phyloP scores from a whole-genome alignment of 1,284 basidiomycete species.

The Phellopilus nigrolimitatus region DNA sequence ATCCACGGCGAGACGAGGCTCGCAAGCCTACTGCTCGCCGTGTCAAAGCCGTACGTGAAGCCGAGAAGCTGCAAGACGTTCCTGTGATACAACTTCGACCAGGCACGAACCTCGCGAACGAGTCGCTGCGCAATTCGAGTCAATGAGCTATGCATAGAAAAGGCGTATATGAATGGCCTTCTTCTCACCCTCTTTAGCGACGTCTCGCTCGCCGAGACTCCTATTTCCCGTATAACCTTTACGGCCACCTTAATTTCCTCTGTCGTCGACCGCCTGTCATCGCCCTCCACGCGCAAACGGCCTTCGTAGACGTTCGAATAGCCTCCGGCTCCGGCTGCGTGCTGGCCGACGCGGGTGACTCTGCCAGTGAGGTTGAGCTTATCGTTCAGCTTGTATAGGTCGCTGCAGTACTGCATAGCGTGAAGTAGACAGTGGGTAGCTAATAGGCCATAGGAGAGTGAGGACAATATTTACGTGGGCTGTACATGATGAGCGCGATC shows the following conservation, averaged over 20 bases:
- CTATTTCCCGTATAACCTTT: conserved; percentile 6
- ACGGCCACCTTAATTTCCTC: conserved; percentile 1
- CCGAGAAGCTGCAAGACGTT: conserved; percentile 18
- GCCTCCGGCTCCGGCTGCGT: neutral
- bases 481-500: too few species aligned
- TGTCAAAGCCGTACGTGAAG: conserved; percentile 16
- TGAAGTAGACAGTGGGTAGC: neutral
- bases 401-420: neutral
- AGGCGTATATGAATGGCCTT: neutral
- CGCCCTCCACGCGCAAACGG: neutral
- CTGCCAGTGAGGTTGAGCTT: conserved; percentile 1
- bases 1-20: conserved; percentile 21
- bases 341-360: neutral
- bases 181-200: conserved; percentile 2
- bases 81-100: conserved; percentile 16
- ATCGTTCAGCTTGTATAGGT: neutral
- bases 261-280: neutral
- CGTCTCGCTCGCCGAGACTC: neutral
- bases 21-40: conserved; percentile 6
- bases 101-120: conserved; percentile 15
- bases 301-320: neutral
- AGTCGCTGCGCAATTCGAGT: conserved; percentile 1
- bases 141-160: neutral
- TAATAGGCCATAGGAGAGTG: too few species aligned
- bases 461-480: too few species aligned